phyloP scores from a whole-genome alignment of 225 moss, liverwort and hornwort species.

The Ulota crispa region DNA sequence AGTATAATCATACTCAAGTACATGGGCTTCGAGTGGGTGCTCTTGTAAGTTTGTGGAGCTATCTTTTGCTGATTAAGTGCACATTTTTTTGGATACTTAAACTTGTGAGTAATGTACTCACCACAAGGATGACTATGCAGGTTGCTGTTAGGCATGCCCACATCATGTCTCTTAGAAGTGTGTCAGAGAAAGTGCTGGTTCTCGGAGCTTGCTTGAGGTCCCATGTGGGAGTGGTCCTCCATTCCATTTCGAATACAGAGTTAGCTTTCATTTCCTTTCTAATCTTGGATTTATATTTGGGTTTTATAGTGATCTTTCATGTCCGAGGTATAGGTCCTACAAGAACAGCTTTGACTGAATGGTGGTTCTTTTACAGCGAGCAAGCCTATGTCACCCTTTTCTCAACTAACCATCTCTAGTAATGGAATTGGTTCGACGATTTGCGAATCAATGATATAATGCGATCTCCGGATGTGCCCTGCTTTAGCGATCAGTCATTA shows the following conservation, averaged over 20 bases:
- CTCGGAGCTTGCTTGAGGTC: slow-evolving; percentile 77
- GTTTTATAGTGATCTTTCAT: neutral
- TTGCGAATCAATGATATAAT: neutral
- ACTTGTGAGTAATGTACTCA: slow-evolving; percentile 13
- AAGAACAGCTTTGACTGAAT: neutral
- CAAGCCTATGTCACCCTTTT: neutral
- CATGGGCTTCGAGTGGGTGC: slow-evolving; percentile 79
- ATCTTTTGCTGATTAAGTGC: neutral
- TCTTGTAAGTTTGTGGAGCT: slow-evolving; percentile 49
- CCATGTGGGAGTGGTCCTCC: slow-evolving; percentile 60
- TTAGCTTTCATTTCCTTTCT: slow-evolving; percentile 17
- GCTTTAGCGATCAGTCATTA: neutral
- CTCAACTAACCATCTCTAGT: neutral
- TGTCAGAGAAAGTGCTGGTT: slow-evolving; percentile 57
- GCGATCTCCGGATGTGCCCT: neutral
- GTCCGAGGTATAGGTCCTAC: neutral
- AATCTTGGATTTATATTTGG: neutral
- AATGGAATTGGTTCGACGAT: neutral
- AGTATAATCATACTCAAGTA: slow-evolving; percentile 50
- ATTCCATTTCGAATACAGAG: slow-evolving; percentile 51
- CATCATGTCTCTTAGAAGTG: slow-evolving; percentile 46
- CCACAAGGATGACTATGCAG: slow-evolving; percentile 37
- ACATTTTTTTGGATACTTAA: neutral
- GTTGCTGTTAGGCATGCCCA: slow-evolving; percentile 68
- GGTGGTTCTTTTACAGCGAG: neutral